A percentile compares a stretch with the other conserved stretches of the same genome.
phyloP scores from a whole-genome alignment of 2,329 filamentous ascomycete genomes.

The Teratosphaeria epicoccoides region DNA sequence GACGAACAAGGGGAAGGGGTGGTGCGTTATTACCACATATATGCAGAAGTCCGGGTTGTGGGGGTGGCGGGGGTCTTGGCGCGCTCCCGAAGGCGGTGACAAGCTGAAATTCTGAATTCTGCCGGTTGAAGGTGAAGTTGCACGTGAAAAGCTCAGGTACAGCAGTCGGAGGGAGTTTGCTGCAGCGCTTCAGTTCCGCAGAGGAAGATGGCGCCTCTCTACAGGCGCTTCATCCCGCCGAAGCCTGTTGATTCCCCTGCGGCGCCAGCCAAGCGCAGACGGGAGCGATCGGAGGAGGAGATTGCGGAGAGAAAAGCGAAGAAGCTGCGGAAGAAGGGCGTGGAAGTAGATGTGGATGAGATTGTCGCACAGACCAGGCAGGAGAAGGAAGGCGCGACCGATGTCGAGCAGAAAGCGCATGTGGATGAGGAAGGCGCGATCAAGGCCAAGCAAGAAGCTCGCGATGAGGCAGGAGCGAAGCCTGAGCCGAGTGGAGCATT shows the following conservation, averaged over 20 bases:
- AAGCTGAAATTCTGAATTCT: neutral
- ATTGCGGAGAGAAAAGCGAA: slow-evolving; percentile 23
- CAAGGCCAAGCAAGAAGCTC: slow-evolving; percentile 6
- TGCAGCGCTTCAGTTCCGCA: too few relatives aligned
- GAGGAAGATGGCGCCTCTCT: slow-evolving; percentile 28
- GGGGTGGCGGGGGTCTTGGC: neutral
- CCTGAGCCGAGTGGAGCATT: slow-evolving; percentile 12
- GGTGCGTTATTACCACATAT: too few relatives aligned
- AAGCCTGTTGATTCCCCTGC: slow-evolving; percentile 8
- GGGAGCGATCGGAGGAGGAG: slow-evolving; percentile 22
- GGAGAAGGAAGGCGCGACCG: neutral
- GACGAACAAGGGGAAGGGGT: too few relatives aligned
- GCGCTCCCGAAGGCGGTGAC: slow-evolving; percentile 3
- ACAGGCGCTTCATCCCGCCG: slow-evolving; percentile 37
- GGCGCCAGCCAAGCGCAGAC: slow-evolving; percentile 21
- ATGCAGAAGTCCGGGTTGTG: neutral
- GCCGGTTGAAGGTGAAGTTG: neutral
- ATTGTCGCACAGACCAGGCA: neutral
- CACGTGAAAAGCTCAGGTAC: slow-evolving; percentile 1
- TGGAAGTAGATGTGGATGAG: slow-evolving; percentile 4
- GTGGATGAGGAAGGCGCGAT: slow-evolving; percentile 6
- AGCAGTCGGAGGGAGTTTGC: too few relatives aligned
- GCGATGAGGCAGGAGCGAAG: slow-evolving; percentile 5
- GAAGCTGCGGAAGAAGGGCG: slow-evolving; percentile 21
- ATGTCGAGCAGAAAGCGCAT: neutral